Evolutionary conservation across 352 stramenopile species (phyloP).

Genomic region (Globisporangium sylvaticum): DNA sequence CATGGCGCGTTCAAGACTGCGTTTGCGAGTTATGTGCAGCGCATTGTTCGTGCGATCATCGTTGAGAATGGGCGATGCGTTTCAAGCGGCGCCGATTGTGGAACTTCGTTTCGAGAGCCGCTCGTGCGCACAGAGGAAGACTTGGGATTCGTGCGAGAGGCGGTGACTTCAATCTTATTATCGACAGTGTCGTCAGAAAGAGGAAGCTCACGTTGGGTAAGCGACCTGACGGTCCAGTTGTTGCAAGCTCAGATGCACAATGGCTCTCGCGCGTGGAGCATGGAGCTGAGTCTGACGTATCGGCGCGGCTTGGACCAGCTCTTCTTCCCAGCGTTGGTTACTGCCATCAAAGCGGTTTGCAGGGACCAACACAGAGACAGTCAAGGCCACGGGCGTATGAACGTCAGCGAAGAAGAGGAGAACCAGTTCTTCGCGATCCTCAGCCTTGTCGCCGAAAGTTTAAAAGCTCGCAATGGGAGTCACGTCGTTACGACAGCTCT

Average conservation of each 20-base stretch:
- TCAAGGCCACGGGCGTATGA: no score
- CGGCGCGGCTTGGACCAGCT: slow-evolving; percentile 26
- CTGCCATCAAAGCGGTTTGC: background rate
- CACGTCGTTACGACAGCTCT: background rate
- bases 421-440: slow-evolving; percentile 1
- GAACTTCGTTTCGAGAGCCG: slow-evolving; percentile 1
- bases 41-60: slow-evolving; percentile 22
- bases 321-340: slow-evolving; percentile 32
- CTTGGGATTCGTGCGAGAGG: slow-evolving; percentile 16
- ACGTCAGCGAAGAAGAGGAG: background rate
- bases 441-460: background rate
- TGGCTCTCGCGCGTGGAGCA: background rate
- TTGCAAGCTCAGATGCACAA: slow-evolving; percentile 12
- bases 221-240: slow-evolving; percentile 18
- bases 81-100: slow-evolving; percentile 21
- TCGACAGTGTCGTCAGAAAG: slow-evolving; percentile 5
- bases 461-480: background rate
- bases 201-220: slow-evolving; percentile 19
- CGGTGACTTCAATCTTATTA: slow-evolving; percentile 23
- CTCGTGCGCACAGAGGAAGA: slow-evolving; percentile 23
- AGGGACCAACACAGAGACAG: background rate
- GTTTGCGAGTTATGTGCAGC: slow-evolving; percentile 25
- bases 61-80: slow-evolving; percentile 29
- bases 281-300: background rate
- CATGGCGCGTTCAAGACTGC: slow-evolving; percentile 21